Conservation (phyloP, 768 basidiomycete genomes). For the Termitomyces sp. region DNA sequence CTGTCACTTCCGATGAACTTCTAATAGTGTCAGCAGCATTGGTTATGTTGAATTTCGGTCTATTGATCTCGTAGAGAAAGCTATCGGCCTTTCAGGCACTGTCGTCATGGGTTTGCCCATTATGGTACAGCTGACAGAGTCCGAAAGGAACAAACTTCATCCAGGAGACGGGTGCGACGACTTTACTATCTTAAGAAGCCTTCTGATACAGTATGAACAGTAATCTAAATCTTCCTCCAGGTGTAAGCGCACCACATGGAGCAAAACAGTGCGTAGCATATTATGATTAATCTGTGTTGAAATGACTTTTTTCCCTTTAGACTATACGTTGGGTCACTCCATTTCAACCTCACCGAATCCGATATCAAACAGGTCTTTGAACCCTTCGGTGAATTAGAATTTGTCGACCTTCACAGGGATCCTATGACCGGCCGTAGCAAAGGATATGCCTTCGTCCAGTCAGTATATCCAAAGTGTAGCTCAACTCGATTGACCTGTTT, state of each 20-base stretch:
- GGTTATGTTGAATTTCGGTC: conserved; percentile 96
- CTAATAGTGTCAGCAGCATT: conserved; percentile 50
- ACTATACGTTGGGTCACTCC: conserved; percentile 94
- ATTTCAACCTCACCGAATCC: conserved; percentile 94
- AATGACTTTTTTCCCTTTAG: conserved; percentile 32
- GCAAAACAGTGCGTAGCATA: conserved; percentile 69
- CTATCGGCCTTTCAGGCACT: conserved; percentile 85
- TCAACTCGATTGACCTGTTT: neutral
- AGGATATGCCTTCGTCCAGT: conserved; percentile 98
- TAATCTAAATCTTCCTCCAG: conserved; percentile 79
- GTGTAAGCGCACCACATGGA: conserved; percentile 74
- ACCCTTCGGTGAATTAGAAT: conserved; percentile 96
- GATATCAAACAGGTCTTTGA: conserved; percentile 99
- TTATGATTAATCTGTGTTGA: neutral
- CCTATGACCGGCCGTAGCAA: conserved; percentile 94
- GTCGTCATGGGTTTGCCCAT: conserved; percentile 98
- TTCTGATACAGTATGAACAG: conserved; percentile 30
- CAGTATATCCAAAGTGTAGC: conserved; percentile 21
- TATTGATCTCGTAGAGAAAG: conserved; percentile 88
- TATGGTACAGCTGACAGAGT: conserved; percentile 94
- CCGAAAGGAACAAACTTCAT: conserved; percentile 88
- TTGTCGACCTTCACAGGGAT: conserved; percentile 96
- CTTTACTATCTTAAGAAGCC: neutral
- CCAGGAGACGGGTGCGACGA: conserved; percentile 75
- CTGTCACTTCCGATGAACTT: neutral